A percentile compares a stretch with the other conserved stretches of the same genome.
These are phyloP conservation scores for Chlorella sp. DNA, from an alignment of 139 green algal species.

Conservation along the genomic window DNA sequence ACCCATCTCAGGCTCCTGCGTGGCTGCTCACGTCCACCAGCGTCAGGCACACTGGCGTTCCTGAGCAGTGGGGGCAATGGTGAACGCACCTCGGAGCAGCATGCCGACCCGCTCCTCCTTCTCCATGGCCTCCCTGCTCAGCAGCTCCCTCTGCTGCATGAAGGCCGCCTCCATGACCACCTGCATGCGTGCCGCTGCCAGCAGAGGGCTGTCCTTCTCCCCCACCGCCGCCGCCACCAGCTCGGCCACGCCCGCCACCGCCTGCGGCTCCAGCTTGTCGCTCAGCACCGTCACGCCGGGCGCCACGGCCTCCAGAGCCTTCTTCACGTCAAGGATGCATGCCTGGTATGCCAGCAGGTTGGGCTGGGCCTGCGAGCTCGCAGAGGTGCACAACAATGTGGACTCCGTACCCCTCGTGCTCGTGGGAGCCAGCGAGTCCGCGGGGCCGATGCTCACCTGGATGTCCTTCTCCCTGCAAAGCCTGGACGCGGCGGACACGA, in stretches of 20 bases:
- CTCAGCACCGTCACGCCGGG: background rate
- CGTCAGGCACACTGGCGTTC: too few relatives aligned
- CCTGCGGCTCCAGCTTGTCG: slow-evolving; percentile 2
- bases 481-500: slow-evolving; percentile 22
- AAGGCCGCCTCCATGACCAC: slow-evolving; percentile 36
- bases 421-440: too few relatives aligned
- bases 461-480: slow-evolving; percentile 28
- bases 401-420: too few relatives aligned
- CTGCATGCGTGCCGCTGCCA: slow-evolving; percentile 35
- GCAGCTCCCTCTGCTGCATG: slow-evolving; percentile 35
- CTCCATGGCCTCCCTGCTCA: slow-evolving; percentile 32
- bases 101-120: slow-evolving; percentile 23
- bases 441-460: too few relatives aligned
- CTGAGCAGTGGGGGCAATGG: too few relatives aligned
- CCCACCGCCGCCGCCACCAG: slow-evolving; percentile 1
- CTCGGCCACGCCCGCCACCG: slow-evolving; percentile 10
- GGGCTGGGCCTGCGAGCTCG: background rate
- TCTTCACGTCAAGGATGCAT: slow-evolving; percentile 25
- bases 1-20: background rate
- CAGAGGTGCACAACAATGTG: too few relatives aligned
- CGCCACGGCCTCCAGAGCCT: slow-evolving; percentile 8
- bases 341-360: slow-evolving; percentile 20
- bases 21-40: too few relatives aligned
- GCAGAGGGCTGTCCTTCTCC: slow-evolving; percentile 6
- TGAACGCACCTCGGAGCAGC: slow-evolving; percentile 23